Conservation (phyloP, 371 early-diverging fungal species). For the Mucor saturninus region DNA sequence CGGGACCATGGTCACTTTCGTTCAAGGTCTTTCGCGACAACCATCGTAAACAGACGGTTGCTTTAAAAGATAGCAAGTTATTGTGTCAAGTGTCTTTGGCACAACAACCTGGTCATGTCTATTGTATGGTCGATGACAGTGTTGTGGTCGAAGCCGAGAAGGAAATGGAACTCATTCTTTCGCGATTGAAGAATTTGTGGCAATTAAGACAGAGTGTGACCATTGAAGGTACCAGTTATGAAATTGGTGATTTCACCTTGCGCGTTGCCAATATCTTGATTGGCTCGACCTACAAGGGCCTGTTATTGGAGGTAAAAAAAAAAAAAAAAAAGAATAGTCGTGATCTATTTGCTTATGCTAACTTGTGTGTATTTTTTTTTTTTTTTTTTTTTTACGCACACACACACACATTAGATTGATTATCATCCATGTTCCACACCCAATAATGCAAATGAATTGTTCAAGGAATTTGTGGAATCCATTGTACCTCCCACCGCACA, state of each 20-base stretch:
- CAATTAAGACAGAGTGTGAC: slow-evolving; percentile 49
- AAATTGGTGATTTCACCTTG: slow-evolving; percentile 57
- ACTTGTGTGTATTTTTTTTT: background rate
- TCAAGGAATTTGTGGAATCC: slow-evolving; percentile 51
- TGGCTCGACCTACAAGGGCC: slow-evolving; percentile 55
- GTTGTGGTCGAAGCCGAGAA: slow-evolving; percentile 58
- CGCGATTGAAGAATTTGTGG: slow-evolving; percentile 57
- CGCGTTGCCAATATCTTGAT: slow-evolving; percentile 56
- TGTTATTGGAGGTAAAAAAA: slow-evolving; percentile 49
- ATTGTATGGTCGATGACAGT: slow-evolving; percentile 61
- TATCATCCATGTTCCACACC: slow-evolving; percentile 56
- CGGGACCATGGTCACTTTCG: slow-evolving; percentile 52
- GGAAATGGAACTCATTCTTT: slow-evolving; percentile 51
- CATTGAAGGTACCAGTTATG: slow-evolving; percentile 58
- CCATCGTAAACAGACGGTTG: slow-evolving; percentile 23
- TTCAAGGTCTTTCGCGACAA: slow-evolving; percentile 54
- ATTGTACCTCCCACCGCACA: slow-evolving; percentile 53
- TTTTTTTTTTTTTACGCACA: background rate
- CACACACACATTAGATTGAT: slow-evolving; percentile 33
- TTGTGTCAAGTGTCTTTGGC: slow-evolving; percentile 53
- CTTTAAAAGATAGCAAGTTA: slow-evolving; percentile 41
- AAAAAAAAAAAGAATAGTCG: background rate
- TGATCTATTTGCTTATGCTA: too few species aligned
- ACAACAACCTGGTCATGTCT: slow-evolving; percentile 52
- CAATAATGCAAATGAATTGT: slow-evolving; percentile 39